A percentile compares a stretch with the other conserved stretches of the same genome.
Evolutionary conservation across 768 basidiomycete species (phyloP).

Genomic region (Suillus cothurnatus): DNA sequence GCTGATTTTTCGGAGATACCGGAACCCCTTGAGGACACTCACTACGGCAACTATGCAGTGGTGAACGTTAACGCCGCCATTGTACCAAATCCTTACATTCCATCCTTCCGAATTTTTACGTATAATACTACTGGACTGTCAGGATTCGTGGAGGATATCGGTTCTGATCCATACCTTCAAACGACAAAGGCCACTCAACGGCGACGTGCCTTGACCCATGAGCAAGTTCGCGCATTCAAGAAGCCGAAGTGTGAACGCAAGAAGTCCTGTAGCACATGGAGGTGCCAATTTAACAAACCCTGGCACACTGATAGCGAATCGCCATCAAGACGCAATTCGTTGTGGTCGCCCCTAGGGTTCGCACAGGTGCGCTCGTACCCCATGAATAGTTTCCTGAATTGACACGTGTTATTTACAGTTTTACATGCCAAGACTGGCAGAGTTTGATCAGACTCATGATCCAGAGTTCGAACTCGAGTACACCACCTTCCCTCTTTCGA

Average conservation of each 20-base stretch:
- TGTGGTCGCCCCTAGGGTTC: constrained; percentile 78
- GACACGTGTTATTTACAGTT: constrained; percentile 45
- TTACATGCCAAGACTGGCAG: constrained; percentile 59
- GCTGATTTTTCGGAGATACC: constrained; percentile 69
- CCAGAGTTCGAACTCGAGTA: constrained; percentile 81
- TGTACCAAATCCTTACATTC: constrained; percentile 85
- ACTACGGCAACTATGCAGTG: constrained; percentile 68
- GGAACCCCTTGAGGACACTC: constrained; percentile 46
- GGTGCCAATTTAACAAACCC: constrained; percentile 60
- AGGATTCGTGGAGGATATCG: neutral
- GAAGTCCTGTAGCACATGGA: constrained; percentile 60
- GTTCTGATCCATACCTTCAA: constrained; percentile 7
- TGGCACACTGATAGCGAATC: constrained; percentile 65
- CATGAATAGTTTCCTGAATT: constrained; percentile 9
- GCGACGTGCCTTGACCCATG: constrained; percentile 41
- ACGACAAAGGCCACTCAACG: neutral
- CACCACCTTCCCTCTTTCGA: constrained; percentile 55
- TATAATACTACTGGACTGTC: constrained; percentile 66
- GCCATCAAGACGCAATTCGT: constrained; percentile 69
- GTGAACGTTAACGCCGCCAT: constrained; percentile 81
- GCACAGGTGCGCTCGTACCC: constrained; percentile 63
- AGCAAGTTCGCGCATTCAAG: constrained; percentile 44
- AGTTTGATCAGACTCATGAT: constrained; percentile 44
- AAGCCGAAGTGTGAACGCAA: constrained; percentile 48
- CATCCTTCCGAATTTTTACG: constrained; percentile 76